Conservation (phyloP, 179 eudicot genomes). For the Gypsophila paniculata region DNA sequence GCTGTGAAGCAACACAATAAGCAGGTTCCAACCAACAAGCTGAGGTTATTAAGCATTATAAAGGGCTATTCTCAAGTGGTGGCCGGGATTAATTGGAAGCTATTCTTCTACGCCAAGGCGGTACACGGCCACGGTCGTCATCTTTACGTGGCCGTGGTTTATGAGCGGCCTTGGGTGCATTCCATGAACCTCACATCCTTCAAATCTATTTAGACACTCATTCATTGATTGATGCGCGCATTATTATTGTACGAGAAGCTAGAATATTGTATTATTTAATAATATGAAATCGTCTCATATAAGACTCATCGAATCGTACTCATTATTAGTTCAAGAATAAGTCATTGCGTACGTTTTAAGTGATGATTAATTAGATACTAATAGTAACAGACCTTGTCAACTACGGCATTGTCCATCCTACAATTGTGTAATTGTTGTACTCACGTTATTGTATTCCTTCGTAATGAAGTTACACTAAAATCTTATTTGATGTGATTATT, state of each 20-base stretch:
- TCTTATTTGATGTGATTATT: too few species aligned
- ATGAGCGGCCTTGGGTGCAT: background rate
- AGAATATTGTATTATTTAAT: too few species aligned
- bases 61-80: background rate
- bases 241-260: too few species aligned
- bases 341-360: background rate
- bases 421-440: background rate
- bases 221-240: too few species aligned
- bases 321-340: background rate
- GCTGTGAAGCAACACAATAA: conserved; percentile 5
- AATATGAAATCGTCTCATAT: background rate
- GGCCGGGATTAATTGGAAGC: background rate
- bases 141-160: background rate
- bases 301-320: background rate
- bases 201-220: background rate
- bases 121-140: background rate
- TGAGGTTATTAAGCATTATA: background rate
- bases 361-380: too few species aligned
- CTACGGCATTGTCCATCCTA: background rate
- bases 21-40: background rate
- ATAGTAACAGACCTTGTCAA: background rate
- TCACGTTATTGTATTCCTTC: background rate
- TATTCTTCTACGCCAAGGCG: background rate
- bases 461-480: too few species aligned
- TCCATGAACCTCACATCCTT: background rate